Conservation (phyloP, 805 yeast genomes). For the Kuraishia borneana region DNA sequence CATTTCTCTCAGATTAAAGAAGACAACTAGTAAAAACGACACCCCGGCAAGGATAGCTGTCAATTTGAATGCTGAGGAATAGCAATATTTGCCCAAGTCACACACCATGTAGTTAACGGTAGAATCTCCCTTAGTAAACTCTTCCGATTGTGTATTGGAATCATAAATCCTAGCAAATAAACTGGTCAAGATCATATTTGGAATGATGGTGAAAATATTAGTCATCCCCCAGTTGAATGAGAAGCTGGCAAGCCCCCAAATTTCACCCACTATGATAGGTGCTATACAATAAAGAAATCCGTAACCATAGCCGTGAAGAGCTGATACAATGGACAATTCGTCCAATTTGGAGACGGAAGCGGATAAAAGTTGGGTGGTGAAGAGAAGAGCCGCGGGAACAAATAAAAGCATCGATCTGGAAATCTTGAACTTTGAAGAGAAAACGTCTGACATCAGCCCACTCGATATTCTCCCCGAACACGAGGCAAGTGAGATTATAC, state of each 20-base stretch:
- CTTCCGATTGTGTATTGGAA: conserved; percentile 16
- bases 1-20: not conserved
- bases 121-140: not conserved
- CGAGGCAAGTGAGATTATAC: conserved; percentile 56
- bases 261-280: conserved; percentile 69
- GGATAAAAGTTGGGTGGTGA: conserved; percentile 41
- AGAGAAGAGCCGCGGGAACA: conserved; percentile 36
- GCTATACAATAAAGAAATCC: conserved; percentile 63
- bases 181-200: conserved; percentile 48
- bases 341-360: conserved; percentile 19
- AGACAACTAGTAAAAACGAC: not conserved
- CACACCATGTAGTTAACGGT: not conserved
- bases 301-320: conserved; percentile 57
- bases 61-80: not conserved
- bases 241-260: conserved; percentile 57
- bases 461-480: conserved; percentile 55
- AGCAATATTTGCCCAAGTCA: not conserved
- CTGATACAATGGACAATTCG: conserved; percentile 36
- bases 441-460: conserved; percentile 55
- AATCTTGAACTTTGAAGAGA: conserved; percentile 25
- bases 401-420: conserved; percentile 34
- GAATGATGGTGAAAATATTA: conserved; percentile 53
- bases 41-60: not conserved
- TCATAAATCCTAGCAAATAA: conserved; percentile 60
- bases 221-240: conserved; percentile 68